phyloP scores from a whole-genome alignment of 1,284 basidiomycete species.

The Apiotrichum gracile region DNA sequence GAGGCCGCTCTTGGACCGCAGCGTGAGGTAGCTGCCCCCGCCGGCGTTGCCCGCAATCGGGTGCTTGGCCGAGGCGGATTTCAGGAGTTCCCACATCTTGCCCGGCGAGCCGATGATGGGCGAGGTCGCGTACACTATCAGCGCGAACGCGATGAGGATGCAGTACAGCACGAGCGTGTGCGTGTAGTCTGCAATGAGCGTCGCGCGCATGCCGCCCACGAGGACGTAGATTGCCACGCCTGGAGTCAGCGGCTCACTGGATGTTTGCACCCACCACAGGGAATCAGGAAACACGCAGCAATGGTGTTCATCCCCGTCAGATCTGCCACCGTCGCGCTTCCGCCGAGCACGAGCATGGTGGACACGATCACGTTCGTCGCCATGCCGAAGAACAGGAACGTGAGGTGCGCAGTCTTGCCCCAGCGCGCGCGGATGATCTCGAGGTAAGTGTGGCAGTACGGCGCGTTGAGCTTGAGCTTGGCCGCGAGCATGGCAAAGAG shows the following conservation, averaged over 20 bases:
- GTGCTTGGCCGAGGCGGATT: conserved; percentile 44
- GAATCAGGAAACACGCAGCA: conserved; percentile 67
- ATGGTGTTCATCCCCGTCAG: conserved; percentile 78
- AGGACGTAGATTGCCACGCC: conserved; percentile 52
- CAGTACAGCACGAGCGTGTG: conserved; percentile 75
- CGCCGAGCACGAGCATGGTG: conserved; percentile 57
- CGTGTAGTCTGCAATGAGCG: conserved; percentile 55
- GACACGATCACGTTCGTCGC: conserved; percentile 74
- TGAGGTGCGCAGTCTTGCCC: conserved; percentile 64
- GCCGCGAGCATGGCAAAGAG: conserved; percentile 54
- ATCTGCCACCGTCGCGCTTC: conserved; percentile 68
- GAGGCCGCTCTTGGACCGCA: conserved; percentile 72
- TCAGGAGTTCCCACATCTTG: conserved; percentile 55
- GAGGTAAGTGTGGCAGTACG: conserved; percentile 49
- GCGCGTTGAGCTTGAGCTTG: conserved; percentile 56
- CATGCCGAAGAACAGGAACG: conserved; percentile 73
- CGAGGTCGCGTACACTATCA: conserved; percentile 66
- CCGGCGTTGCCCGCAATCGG: conserved; percentile 57
- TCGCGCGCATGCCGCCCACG: conserved; percentile 51
- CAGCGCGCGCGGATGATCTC: conserved; percentile 66
- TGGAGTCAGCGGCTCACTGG: conserved; percentile 2
- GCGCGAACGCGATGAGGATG: conserved; percentile 57
- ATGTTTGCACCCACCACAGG: conserved; percentile 9
- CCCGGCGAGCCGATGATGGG: conserved; percentile 54
- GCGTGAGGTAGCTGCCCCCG: conserved; percentile 62